Evolutionary conservation across 495 filamentous ascomycete species (phyloP).

Genomic region (Penicillium daleae): DNA sequence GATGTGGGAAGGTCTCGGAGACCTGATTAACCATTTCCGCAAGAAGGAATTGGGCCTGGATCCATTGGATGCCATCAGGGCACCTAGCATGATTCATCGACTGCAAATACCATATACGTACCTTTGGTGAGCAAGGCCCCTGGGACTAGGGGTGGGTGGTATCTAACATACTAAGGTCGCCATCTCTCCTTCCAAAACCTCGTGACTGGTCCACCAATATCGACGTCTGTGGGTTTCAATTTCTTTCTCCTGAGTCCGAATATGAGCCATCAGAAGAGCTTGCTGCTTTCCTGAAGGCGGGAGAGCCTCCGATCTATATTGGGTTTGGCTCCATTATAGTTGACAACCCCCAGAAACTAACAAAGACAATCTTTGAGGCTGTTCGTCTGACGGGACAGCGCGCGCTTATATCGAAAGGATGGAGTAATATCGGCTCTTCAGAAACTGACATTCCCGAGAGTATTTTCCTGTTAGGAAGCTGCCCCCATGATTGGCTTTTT

Average conservation of each 20-base stretch:
- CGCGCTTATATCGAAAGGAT: neutral
- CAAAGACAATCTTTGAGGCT: neutral
- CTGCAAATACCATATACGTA: too few species aligned
- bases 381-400: neutral
- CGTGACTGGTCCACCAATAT: too few species aligned
- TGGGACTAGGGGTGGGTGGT: too few species aligned
- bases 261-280: neutral
- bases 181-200: too few species aligned
- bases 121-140: too few species aligned
- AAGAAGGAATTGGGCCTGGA: too few species aligned
- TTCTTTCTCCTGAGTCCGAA: neutral
- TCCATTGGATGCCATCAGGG: too few species aligned
- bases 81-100: too few species aligned
- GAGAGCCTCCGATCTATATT: neutral
- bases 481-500: slow-evolving; percentile 5
- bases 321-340: neutral
- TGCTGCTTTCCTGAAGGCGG: neutral
- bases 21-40: too few species aligned
- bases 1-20: too few species aligned
- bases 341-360: neutral
- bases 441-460: neutral
- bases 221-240: neutral
- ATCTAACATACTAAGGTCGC: too few species aligned
- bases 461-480: neutral
- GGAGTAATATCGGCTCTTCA: neutral